phyloP scores from a whole-genome alignment of 176 grass and related monocot genomes.

The Poa annua region DNA sequence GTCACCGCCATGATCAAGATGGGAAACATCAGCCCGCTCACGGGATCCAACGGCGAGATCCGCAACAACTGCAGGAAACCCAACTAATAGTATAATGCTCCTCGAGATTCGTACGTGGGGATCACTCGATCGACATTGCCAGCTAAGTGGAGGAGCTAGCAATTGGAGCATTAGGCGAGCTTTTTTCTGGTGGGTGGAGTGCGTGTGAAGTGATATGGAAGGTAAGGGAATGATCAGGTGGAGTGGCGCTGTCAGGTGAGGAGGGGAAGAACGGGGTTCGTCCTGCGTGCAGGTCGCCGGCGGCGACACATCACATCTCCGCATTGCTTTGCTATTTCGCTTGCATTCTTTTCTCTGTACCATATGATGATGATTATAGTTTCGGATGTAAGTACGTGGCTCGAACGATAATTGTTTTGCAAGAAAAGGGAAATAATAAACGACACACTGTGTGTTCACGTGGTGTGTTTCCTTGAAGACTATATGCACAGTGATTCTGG shows the following conservation, averaged over 20 bases:
- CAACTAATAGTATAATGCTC: constrained; percentile 23
- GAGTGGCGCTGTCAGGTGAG: constrained; percentile 44
- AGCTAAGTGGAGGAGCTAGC: constrained; percentile 13
- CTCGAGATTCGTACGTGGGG: neutral
- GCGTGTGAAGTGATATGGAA: constrained; percentile 28
- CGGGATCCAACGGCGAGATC: constrained; percentile 64
- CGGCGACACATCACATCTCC: constrained; percentile 18
- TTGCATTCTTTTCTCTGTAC: constrained; percentile 37
- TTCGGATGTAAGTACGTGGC: constrained; percentile 19
- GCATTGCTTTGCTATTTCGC: constrained; percentile 1
- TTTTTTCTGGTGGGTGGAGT: constrained; percentile 37
- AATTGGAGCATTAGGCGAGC: neutral
- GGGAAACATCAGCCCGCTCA: constrained; percentile 68
- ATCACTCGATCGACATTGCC: constrained; percentile 23
- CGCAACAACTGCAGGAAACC: constrained; percentile 70
- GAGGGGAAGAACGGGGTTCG: neutral
- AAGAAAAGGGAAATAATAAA: neutral
- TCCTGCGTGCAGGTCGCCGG: neutral
- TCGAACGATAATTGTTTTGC: constrained; percentile 37
- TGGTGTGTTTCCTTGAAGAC: neutral
- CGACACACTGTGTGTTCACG: neutral
- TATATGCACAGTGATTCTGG: neutral
- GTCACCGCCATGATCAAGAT: constrained; percentile 65
- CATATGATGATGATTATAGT: constrained; percentile 4
- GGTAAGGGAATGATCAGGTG: constrained; percentile 23